A percentile compares a stretch with the other conserved stretches of the same genome.
Evolutionary conservation across 2,329 filamentous ascomycete genomes (phyloP).

Genomic region (Setomelanomma holmii): DNA sequence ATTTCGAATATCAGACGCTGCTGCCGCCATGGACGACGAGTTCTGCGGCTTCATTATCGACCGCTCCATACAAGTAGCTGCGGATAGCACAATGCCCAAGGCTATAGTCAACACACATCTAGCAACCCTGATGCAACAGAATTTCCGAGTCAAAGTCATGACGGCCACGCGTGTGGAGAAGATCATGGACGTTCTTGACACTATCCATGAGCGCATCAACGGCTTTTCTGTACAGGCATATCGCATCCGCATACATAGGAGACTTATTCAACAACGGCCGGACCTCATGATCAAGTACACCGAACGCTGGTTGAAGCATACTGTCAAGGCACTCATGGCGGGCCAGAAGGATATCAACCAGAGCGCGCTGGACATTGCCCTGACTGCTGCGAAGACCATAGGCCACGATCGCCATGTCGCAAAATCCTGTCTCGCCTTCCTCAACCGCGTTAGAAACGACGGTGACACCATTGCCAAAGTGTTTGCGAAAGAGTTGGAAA

Average conservation of each 20-base stretch:
- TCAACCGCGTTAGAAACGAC: constrained; percentile 66
- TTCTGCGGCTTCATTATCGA: constrained; percentile 84
- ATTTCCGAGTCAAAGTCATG: constrained; percentile 77
- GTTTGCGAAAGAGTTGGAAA: constrained; percentile 70
- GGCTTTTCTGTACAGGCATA: constrained; percentile 83
- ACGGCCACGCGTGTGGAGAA: constrained; percentile 73
- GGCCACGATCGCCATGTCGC: constrained; percentile 73
- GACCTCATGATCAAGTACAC: constrained; percentile 72
- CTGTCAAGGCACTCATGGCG: constrained; percentile 84
- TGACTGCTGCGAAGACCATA: constrained; percentile 72
- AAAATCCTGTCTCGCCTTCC: constrained; percentile 70
- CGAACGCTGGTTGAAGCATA: constrained; percentile 79
- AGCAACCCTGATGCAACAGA: constrained; percentile 80
- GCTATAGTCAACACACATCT: constrained; percentile 80
- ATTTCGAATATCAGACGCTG: constrained; percentile 75
- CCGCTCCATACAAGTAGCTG: constrained; percentile 75
- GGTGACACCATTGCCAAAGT: constrained; percentile 61
- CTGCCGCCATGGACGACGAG: constrained; percentile 74
- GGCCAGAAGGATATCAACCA: constrained; percentile 76
- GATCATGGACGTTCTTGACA: constrained; percentile 73
- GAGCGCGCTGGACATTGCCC: constrained; percentile 76
- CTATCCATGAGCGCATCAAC: constrained; percentile 74
- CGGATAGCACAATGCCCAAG: constrained; percentile 74
- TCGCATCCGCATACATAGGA: constrained; percentile 79
- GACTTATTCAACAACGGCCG: constrained; percentile 75